phyloP scores from a whole-genome alignment of 2,329 filamentous ascomycete species.

The Aspergillus calidoustus region DNA sequence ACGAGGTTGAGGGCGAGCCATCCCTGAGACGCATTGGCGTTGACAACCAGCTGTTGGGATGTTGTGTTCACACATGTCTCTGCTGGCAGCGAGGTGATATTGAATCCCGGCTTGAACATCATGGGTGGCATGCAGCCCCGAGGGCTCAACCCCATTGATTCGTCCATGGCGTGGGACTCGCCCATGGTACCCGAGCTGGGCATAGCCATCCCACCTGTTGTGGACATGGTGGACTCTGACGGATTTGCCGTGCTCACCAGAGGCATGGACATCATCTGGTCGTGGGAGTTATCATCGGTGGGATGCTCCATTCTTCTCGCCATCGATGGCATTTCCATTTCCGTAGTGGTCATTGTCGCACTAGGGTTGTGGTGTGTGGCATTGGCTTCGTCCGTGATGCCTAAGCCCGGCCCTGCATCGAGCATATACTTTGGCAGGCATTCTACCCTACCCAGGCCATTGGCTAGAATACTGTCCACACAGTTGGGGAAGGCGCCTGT shows the following conservation, averaged over 20 bases:
- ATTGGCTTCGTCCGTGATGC: neutral
- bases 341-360: neutral
- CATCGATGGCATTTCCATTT: constrained; percentile 3
- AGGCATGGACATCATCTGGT: constrained; percentile 5
- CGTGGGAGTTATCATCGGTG: neutral
- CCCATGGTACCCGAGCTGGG: constrained; percentile 1
- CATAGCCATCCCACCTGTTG: constrained; percentile 1
- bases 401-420: neutral
- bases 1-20: constrained; percentile 5
- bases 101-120: neutral
- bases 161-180: neutral
- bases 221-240: neutral
- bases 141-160: neutral
- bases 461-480: constrained; percentile 1
- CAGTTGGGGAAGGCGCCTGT: constrained; percentile 4
- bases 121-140: constrained; percentile 4
- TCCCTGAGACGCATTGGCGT: constrained; percentile 1
- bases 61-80: constrained; percentile 5
- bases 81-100: constrained; percentile 3
- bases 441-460: constrained; percentile 7
- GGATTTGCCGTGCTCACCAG: constrained; percentile 1
- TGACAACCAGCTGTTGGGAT: constrained; percentile 1
- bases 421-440: constrained; percentile 6
- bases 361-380: neutral
- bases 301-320: constrained; percentile 1